phyloP scores from a whole-genome alignment of 2,329 filamentous ascomycete genomes.

The Alternaria hordeiaustralica region DNA sequence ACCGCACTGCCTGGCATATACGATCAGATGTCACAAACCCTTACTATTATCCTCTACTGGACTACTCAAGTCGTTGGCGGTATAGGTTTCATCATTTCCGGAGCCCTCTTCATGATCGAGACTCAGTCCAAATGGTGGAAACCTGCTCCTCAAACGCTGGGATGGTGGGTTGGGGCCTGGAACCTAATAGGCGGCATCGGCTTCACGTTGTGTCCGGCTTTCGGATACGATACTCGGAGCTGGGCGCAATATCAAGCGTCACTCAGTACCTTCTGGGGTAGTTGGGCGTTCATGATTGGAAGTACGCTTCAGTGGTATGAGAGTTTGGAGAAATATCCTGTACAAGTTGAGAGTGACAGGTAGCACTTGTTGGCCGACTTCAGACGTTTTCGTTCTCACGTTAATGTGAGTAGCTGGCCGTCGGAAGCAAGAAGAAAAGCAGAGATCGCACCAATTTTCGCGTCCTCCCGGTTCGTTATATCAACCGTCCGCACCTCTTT shows the following conservation, averaged over 20 bases:
- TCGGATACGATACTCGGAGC: slow-evolving; percentile 39
- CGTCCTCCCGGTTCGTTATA: not conserved
- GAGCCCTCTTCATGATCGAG: slow-evolving; percentile 68
- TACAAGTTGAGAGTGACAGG: slow-evolving; percentile 18
- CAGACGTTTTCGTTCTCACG: no score
- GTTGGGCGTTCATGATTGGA: slow-evolving; percentile 45
- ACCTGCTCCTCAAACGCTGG: slow-evolving; percentile 63
- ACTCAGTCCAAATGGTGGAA: slow-evolving; percentile 69
- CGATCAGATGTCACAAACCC: slow-evolving; percentile 56
- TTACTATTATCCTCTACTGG: slow-evolving; percentile 66
- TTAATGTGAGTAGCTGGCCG: not conserved
- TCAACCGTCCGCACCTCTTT: not conserved
- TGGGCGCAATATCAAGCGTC: slow-evolving; percentile 45
- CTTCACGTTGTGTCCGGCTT: slow-evolving; percentile 58
- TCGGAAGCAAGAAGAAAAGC: not conserved
- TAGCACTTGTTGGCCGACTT: not conserved
- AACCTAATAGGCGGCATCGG: slow-evolving; percentile 69
- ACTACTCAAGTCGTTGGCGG: slow-evolving; percentile 68
- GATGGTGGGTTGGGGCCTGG: slow-evolving; percentile 73
- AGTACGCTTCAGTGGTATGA: slow-evolving; percentile 46
- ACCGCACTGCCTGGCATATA: slow-evolving; percentile 65
- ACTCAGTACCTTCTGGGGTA: slow-evolving; percentile 44
- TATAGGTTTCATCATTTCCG: slow-evolving; percentile 65
- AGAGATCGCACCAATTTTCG: not conserved
- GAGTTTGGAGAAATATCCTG: slow-evolving; percentile 42